Conservation (phyloP, 345 rosid genomes). For the Hibiscus tridactylites region DNA sequence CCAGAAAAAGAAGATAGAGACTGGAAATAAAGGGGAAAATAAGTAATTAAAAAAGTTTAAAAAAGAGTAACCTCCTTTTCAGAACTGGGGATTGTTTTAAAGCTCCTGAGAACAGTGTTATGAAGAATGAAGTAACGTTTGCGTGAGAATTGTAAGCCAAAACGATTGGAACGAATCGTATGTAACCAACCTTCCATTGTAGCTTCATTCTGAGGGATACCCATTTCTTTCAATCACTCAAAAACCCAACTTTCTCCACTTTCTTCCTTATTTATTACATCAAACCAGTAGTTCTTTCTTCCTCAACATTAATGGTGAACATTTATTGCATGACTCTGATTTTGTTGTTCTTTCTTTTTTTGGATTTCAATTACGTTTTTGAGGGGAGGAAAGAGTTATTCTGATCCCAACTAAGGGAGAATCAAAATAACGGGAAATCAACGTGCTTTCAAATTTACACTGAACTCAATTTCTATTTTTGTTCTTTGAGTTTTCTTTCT, state of each 20-base stretch:
- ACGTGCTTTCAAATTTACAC: neutral
- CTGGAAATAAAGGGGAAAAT: too few relatives aligned
- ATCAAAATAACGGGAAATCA: slow-evolving; percentile 21
- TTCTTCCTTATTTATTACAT: neutral
- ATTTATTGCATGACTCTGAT: neutral
- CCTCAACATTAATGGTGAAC: neutral
- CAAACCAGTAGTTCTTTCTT: neutral
- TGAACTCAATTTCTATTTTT: too few relatives aligned
- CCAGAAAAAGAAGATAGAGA: neutral
- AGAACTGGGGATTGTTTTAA: slow-evolving; percentile 48
- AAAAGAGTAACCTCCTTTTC: slow-evolving; percentile 44
- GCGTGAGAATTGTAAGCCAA: slow-evolving; percentile 68
- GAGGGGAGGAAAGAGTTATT: slow-evolving; percentile 15
- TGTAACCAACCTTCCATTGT: slow-evolving; percentile 93
- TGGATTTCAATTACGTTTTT: neutral
- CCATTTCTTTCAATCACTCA: slow-evolving; percentile 22
- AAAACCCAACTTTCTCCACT: neutral
- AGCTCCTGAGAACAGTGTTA: slow-evolving; percentile 53
- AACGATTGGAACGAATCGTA: slow-evolving; percentile 62
- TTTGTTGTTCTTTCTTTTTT: neutral
- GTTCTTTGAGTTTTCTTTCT: too few relatives aligned
- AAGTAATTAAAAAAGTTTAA: neutral
- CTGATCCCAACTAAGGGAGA: slow-evolving; percentile 62
- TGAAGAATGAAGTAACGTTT: slow-evolving; percentile 72
- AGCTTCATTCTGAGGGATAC: slow-evolving; percentile 26